phyloP scores from a whole-genome alignment of 2,329 filamentous ascomycete species.

The Pseudocercospora musae region DNA sequence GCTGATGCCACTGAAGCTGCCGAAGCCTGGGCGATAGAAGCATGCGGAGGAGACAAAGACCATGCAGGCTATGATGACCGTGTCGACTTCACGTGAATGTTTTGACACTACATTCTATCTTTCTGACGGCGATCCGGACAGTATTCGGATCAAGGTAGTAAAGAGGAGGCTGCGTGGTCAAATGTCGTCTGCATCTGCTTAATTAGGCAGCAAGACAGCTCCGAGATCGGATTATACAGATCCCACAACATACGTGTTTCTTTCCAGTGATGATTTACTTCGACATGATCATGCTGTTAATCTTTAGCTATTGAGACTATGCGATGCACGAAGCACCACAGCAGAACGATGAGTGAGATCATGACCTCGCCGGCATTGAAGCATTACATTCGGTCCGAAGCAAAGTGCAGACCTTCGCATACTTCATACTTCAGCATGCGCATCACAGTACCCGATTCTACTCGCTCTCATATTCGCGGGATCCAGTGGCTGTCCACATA shows the following conservation, averaged over 20 bases:
- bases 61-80: not conserved
- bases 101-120: not conserved
- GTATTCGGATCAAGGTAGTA: not conserved
- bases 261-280: too few relatives aligned
- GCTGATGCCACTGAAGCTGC: not conserved
- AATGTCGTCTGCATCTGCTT: not conserved
- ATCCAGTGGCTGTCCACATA: conserved; percentile 1
- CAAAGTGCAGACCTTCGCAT: not conserved
- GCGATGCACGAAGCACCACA: too few relatives aligned
- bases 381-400: not conserved
- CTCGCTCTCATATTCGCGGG: not conserved
- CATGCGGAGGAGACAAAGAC: not conserved
- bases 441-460: not conserved
- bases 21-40: not conserved
- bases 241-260: too few relatives aligned
- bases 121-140: not conserved
- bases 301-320: too few relatives aligned
- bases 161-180: not conserved
- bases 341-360: not conserved
- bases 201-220: not conserved
- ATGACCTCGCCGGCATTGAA: not conserved
- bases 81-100: not conserved
- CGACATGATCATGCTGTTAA: too few relatives aligned
- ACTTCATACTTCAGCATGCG: too few relatives aligned
- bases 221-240: not conserved